phyloP scores from a whole-genome alignment of 495 filamentous ascomycete species.

The Opeltia flavorubescens region DNA sequence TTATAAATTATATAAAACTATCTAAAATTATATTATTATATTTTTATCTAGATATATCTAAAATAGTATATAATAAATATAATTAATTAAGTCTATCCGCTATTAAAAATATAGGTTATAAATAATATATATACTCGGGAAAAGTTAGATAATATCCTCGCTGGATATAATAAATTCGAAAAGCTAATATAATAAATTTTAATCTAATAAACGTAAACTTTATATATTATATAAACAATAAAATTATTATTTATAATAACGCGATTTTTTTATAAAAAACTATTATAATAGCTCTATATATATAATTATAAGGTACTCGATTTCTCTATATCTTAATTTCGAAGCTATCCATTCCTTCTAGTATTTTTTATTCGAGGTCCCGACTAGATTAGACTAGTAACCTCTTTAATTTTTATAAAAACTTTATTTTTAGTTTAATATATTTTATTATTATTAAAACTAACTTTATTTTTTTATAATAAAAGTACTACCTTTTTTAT shows the following conservation, averaged over 20 bases:
- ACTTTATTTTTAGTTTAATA: conserved; percentile 9
- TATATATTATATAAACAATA: not conserved
- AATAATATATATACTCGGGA: too few species aligned
- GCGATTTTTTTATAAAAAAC: not conserved
- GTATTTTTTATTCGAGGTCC: not conserved
- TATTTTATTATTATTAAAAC: conserved; percentile 8
- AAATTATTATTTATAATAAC: too few species aligned
- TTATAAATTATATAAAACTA: too few species aligned
- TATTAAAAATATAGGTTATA: too few species aligned
- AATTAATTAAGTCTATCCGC: too few species aligned
- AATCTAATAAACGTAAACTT: not conserved
- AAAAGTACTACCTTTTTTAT: conserved; percentile 27
- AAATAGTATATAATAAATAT: not conserved
- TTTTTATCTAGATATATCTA: not conserved
- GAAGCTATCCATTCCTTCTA: too few species aligned
- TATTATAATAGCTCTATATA: not conserved
- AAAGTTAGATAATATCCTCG: too few species aligned
- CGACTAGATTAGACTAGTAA: not conserved
- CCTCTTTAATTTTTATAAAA: conserved; percentile 7
- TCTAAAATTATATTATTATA: not conserved
- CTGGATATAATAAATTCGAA: too few species aligned
- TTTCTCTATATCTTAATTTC: not conserved
- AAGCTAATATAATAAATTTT: too few species aligned
- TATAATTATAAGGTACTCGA: not conserved
- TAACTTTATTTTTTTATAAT: conserved; percentile 21